phyloP scores from a whole-genome alignment of 2,329 filamentous ascomycete genomes.

The Verticillium isaacii region DNA sequence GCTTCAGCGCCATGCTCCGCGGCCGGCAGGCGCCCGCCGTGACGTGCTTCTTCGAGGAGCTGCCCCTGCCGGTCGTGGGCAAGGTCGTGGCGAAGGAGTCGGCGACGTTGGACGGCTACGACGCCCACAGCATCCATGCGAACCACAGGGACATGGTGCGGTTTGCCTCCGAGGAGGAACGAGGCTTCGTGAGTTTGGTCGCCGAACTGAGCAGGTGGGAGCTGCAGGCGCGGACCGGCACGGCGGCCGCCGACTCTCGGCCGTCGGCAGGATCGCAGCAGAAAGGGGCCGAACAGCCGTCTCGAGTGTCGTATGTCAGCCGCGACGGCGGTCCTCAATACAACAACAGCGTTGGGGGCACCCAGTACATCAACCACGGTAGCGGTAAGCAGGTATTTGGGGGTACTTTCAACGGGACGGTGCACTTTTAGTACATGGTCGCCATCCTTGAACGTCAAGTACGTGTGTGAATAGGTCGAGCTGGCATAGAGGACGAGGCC shows the following conservation, averaged over 20 bases:
- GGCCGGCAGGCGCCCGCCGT: constrained; percentile 16
- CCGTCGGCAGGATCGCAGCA: too few species aligned
- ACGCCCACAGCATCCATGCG: constrained; percentile 19
- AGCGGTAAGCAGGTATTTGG: too few species aligned
- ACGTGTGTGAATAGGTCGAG: too few species aligned
- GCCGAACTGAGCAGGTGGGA: constrained; percentile 15
- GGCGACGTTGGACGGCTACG: constrained; percentile 22
- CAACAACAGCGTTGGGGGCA: background rate
- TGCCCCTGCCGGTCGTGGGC: constrained; percentile 18
- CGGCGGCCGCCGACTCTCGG: too few species aligned
- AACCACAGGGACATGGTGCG: constrained; percentile 28
- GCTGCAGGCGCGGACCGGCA: too few species aligned
- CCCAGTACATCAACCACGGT: constrained; percentile 1
- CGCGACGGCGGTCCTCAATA: background rate
- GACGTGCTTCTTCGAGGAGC: constrained; percentile 29
- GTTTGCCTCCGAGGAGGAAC: constrained; percentile 21
- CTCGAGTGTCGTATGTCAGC: background rate
- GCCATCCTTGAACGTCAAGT: too few species aligned
- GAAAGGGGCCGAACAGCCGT: too few species aligned
- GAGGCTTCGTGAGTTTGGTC: constrained; percentile 21
- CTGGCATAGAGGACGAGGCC: too few species aligned
- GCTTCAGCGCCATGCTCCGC: constrained; percentile 22
- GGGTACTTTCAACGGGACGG: too few species aligned
- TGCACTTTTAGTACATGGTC: too few species aligned
- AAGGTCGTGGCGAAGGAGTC: constrained; percentile 23